phyloP scores from a whole-genome alignment of 768 basidiomycete genomes.

The Scleroderma bovista region DNA sequence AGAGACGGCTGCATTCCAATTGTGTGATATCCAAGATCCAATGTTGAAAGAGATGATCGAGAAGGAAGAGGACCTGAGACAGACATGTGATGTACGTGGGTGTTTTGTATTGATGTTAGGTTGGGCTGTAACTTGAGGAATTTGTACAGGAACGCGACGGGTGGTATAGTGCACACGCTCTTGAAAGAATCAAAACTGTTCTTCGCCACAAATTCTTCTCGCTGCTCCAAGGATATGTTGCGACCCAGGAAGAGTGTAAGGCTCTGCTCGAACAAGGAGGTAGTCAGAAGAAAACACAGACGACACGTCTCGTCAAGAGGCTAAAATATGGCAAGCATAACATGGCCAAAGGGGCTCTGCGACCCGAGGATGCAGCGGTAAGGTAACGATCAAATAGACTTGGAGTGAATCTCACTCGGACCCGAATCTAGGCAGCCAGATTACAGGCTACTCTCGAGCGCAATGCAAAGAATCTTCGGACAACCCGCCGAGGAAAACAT shows the following conservation, averaged over 20 bases:
- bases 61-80: slow-evolving; percentile 60
- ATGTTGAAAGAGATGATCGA: slow-evolving; percentile 80
- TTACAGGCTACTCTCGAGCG: slow-evolving; percentile 60
- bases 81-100: slow-evolving; percentile 65
- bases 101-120: background rate
- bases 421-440: slow-evolving; percentile 52
- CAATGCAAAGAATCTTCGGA: slow-evolving; percentile 27
- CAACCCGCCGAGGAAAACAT: slow-evolving; percentile 20
- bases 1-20: slow-evolving; percentile 89
- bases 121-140: background rate
- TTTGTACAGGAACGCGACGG: slow-evolving; percentile 69
- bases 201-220: slow-evolving; percentile 84
- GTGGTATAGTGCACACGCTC: slow-evolving; percentile 75
- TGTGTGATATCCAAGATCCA: slow-evolving; percentile 87
- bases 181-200: slow-evolving; percentile 81
- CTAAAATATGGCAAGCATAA: slow-evolving; percentile 72
- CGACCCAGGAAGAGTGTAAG: slow-evolving; percentile 69
- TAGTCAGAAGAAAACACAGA: slow-evolving; percentile 27
- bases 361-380: slow-evolving; percentile 81
- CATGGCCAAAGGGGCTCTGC: slow-evolving; percentile 81
- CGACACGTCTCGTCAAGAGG: slow-evolving; percentile 40
- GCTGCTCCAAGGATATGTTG: slow-evolving; percentile 63
- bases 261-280: slow-evolving; percentile 45
- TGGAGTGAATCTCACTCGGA: background rate
- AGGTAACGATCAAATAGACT: slow-evolving; percentile 18